Conservation (phyloP, 139 green algal genomes). For the Chlamydomonas asymmetrica region DNA sequence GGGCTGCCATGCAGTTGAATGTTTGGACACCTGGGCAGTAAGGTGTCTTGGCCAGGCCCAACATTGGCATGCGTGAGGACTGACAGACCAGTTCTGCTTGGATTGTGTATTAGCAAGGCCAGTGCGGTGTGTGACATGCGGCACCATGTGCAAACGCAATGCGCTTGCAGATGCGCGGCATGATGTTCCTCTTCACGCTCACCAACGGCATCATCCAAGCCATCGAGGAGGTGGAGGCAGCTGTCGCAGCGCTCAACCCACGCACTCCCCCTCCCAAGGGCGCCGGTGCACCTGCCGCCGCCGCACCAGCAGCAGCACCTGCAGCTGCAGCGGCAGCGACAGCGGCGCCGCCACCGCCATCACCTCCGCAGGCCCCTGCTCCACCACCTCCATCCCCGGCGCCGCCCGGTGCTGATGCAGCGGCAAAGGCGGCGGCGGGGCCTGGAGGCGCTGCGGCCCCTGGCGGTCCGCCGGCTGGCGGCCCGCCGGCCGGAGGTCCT, state of each 20-base stretch:
- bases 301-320: too few relatives aligned
- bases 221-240: conserved; percentile 12
- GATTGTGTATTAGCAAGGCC: too few relatives aligned
- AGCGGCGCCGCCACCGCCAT: neutral
- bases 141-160: conserved; percentile 1
- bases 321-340: neutral
- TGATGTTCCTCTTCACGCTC: conserved; percentile 32
- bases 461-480: neutral
- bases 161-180: conserved; percentile 28
- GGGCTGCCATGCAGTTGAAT: too few relatives aligned
- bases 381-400: neutral
- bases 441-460: too few relatives aligned
- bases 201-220: conserved; percentile 42
- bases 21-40: too few relatives aligned
- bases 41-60: too few relatives aligned
- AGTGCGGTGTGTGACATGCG: too few relatives aligned
- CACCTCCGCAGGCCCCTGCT: neutral
- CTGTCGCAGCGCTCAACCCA: conserved; percentile 14
- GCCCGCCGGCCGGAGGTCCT: neutral
- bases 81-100: too few relatives aligned
- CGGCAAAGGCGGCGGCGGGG: too few relatives aligned
- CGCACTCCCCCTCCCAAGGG: neutral
- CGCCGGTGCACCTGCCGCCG: neutral
- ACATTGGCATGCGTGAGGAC: too few relatives aligned
- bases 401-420: too few relatives aligned